These are phyloP conservation scores for Diaporthe capsici DNA, from an alignment of 2,329 filamentous ascomycete species.

Conservation along the genomic window DNA sequence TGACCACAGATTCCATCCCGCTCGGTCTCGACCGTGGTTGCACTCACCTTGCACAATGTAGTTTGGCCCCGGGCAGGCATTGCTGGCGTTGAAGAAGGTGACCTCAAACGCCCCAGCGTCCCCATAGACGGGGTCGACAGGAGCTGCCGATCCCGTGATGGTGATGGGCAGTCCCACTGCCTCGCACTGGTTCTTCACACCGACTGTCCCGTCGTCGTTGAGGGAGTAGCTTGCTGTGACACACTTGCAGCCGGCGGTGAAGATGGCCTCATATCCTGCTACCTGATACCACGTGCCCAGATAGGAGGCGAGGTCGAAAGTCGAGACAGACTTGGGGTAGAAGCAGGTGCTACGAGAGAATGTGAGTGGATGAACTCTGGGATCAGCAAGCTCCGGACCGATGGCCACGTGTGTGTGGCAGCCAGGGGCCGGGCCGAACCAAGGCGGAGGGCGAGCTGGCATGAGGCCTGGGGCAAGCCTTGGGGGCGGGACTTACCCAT, in stretches of 20 bases:
- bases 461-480: background rate
- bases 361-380: background rate
- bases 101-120: constrained; percentile 43
- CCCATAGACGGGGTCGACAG: constrained; percentile 42
- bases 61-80: constrained; percentile 43
- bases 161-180: constrained; percentile 38
- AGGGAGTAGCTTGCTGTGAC: constrained; percentile 44
- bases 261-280: constrained; percentile 42
- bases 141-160: constrained; percentile 41
- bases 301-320: constrained; percentile 42
- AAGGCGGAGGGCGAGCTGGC: background rate
- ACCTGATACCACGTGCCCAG: constrained; percentile 44
- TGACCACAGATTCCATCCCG: too few relatives aligned
- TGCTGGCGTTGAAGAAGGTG: constrained; percentile 39
- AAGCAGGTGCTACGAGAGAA: constrained; percentile 38
- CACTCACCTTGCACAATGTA: constrained; percentile 45
- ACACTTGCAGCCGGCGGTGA: constrained; percentile 42
- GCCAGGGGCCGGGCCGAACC: background rate
- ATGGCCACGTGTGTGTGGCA: background rate
- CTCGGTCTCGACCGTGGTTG: too few relatives aligned
- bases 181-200: constrained; percentile 43
- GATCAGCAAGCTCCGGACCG: background rate
- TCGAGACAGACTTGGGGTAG: constrained; percentile 43
- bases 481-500: constrained; percentile 32
- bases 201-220: constrained; percentile 42